Evolutionary conservation across 345 rosid genomes (phyloP), one percentile per base, ranked within the genome.

Genomic region (Erodium maritimum): DNA sequence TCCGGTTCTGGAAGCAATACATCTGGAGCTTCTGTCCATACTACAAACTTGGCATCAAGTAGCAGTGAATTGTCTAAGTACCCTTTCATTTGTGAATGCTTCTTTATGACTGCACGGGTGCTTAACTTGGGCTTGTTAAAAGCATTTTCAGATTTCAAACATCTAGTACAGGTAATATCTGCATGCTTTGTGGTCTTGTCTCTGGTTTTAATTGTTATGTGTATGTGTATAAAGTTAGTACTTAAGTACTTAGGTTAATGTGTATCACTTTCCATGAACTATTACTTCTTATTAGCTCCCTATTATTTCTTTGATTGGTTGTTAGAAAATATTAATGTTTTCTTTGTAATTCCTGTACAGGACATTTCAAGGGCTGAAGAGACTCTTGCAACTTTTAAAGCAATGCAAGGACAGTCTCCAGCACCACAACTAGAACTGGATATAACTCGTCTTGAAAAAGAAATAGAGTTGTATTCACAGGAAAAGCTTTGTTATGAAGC

Each of bases 61-160:
- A 22, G 71, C 58, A 65, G 64, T 34, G 71, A 58, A 65, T 73
- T 66, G 57, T 52, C 72, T 33, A 85, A 84, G 69, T 87, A 70
- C 72, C 65, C 80, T 8, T 93, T 90, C 77, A 87, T 87, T 52
- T 87, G 91, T 73, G 97, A 94, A 80, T 83, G 96, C 78, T 94
- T 94, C 85, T 94, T 90, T 71, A 93, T 93, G 96, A 90, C 97
- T 52, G 96, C 96, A 60, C 79, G 97, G 85, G 97, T 81, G 67
- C 95, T 90, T 55, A 93, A 85, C 73, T 70, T 93, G 81, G 97
- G 99, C 69, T 83, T 93, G 61, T 56, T 94, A 64, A 94, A 94
- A 78, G 90, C 97, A 67, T 87, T 87, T 81, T 87, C 96, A 5
- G 99, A 93, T 80, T 93, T 85, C 64, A 93, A 90, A 82, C 97